Evolutionary conservation across 169 alveolate genomes (phyloP).

Genomic region (Cryptosporidium sp.): DNA sequence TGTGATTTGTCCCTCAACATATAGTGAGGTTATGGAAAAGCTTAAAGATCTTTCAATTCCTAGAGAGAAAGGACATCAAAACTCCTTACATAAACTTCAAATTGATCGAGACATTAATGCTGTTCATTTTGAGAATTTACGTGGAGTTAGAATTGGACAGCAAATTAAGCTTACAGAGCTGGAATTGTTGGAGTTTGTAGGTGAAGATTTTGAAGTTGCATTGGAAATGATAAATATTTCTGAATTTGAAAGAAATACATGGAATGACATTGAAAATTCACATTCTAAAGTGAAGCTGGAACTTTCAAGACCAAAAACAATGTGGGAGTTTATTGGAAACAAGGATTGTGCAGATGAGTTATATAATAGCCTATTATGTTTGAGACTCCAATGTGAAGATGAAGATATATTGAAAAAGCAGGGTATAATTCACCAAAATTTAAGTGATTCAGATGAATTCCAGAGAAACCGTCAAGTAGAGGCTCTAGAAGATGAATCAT

Average conservation of each 20-base stretch:
- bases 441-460: neutral
- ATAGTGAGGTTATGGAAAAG: constrained; percentile 17
- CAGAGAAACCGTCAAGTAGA: neutral
- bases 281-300: neutral
- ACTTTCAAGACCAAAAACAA: constrained; percentile 26
- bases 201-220: constrained; percentile 47
- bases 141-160: constrained; percentile 45
- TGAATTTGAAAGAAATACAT: neutral
- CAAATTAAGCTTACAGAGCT: constrained; percentile 58
- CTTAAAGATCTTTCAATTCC: neutral
- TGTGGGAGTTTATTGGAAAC: constrained; percentile 65
- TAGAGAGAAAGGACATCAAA: neutral
- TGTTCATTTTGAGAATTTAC: neutral
- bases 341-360: constrained; percentile 64
- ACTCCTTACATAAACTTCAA: neutral
- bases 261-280: neutral
- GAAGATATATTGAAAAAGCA: neutral
- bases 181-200: constrained; percentile 51
- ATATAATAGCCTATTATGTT: constrained; percentile 21
- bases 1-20: constrained; percentile 52
- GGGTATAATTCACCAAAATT: neutral
- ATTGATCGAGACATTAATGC: neutral
- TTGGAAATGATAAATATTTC: constrained; percentile 10
- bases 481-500: neutral
- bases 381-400: constrained; percentile 54